Evolutionary conservation across 805 yeast species (phyloP), one percentile per base, ranked within the genome.

Genomic region (Candida tibetensis): DNA sequence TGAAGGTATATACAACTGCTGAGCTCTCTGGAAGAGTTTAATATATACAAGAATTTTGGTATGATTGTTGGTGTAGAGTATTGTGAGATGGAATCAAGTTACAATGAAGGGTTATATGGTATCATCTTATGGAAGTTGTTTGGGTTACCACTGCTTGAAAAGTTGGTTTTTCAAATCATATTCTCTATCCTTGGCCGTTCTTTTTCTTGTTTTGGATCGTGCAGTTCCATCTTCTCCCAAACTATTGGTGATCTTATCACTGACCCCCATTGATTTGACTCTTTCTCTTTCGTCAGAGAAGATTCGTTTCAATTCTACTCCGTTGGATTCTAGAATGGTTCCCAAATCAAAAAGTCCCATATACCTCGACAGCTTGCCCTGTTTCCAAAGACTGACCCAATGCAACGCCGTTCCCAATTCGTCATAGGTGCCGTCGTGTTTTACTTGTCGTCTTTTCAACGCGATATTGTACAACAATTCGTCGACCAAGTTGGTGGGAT

Each of bases 401-500:
- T 73, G 75, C 2, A 76, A 60, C 0, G 95, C 88, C 34, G 78
- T 72, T 1, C 84, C 85, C 15, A 62, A 55, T 38, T 80, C 79
- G 53, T 79, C 81, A 38, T 60, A 72, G 5, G 62, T 39, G 2
- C 60, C 64, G 22, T 62, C 68, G 23, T 41, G 45, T 8, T 62
- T 60, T 7, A 69, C 49, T 35, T 60, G 63, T 4, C 60, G 58
- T 17, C 69, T 57, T 14, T 57, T 57, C 39, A 57, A 63, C 9
- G 80, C 78, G 6, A 82, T 66, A 12, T 70, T 62, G 32, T 55
- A 54, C 23, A 87, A 57, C 15, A 88, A 64, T 40, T 70, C 76
- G 39, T 76, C 71, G 2, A 88, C 68, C 45, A 81, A 76, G 56
- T 89, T 89, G 0, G 95, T 86, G 1, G 95, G 95, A 22, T 66